Evolutionary conservation across 2,329 filamentous ascomycete species (phyloP).

Genomic region (Aulographum hederae): DNA sequence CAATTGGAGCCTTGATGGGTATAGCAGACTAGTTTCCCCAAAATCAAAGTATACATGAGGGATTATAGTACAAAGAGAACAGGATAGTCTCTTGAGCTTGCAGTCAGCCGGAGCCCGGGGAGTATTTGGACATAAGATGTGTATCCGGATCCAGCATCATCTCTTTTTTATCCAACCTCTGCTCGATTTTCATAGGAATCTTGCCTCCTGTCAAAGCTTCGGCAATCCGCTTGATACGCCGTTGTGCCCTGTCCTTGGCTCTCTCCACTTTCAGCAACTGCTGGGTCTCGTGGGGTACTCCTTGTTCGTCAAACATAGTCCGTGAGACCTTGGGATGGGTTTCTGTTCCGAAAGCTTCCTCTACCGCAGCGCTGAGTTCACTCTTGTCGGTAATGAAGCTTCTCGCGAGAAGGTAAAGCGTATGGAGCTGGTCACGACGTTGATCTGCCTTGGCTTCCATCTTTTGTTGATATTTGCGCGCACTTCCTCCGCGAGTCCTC

Average conservation of each 20-base stretch:
- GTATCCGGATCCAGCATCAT: too few relatives aligned
- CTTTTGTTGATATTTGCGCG: not conserved
- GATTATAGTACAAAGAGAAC: too few relatives aligned
- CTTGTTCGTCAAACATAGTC: conserved; percentile 32
- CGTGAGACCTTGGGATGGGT: conserved; percentile 22
- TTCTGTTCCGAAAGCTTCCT: conserved; percentile 50
- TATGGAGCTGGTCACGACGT: conserved; percentile 56
- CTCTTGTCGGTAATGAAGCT: conserved; percentile 71
- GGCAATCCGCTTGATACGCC: conserved; percentile 43
- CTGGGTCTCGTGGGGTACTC: conserved; percentile 11
- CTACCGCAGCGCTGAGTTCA: conserved; percentile 56
- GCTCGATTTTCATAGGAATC: too few relatives aligned
- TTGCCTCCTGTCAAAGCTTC: conserved; percentile 52
- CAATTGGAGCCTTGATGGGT: too few relatives aligned
- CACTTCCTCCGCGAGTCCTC: not conserved
- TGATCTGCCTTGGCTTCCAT: conserved; percentile 30
- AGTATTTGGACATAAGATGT: too few relatives aligned
- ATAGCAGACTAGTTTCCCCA: too few relatives aligned
- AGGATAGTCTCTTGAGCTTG: too few relatives aligned
- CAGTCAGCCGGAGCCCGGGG: too few relatives aligned
- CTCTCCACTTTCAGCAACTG: conserved; percentile 8
- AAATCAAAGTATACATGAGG: too few relatives aligned
- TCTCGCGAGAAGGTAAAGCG: conserved; percentile 76
- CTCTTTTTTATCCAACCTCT: too few relatives aligned
- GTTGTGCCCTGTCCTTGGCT: conserved; percentile 11